phyloP scores from a whole-genome alignment of 306 rosid species.

The Citrullus colocynthis region DNA sequence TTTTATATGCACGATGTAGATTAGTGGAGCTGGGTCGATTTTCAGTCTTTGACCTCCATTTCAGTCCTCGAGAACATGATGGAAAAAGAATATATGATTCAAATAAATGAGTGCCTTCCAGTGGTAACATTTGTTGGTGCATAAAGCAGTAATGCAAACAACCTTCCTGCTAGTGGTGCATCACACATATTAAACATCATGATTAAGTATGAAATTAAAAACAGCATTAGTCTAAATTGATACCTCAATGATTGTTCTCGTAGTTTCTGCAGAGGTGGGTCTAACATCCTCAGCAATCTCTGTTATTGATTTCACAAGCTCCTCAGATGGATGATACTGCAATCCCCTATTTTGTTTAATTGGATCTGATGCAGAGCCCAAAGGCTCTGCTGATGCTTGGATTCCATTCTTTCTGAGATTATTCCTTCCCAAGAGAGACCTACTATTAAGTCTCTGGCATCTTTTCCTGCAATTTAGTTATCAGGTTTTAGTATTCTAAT shows the following conservation, averaged over 20 bases:
- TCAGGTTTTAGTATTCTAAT: conserved; percentile 11
- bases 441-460: conserved; percentile 23
- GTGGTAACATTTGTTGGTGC: neutral
- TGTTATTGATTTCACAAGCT: conserved; percentile 30
- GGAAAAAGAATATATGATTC: neutral
- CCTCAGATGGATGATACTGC: conserved; percentile 89
- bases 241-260: conserved; percentile 90
- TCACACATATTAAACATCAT: neutral
- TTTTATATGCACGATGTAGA: neutral
- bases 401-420: conserved; percentile 37
- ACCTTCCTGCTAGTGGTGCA: neutral
- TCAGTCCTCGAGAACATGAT: neutral
- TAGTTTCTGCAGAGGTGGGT: conserved; percentile 68
- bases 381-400: conserved; percentile 47
- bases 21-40: neutral
- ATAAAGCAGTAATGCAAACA: neutral
- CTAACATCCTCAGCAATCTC: conserved; percentile 43
- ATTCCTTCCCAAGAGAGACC: conserved; percentile 31
- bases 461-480: conserved; percentile 31
- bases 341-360: conserved; percentile 44
- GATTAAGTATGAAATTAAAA: neutral
- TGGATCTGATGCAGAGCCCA: conserved; percentile 67
- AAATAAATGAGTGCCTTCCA: neutral
- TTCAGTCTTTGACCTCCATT: neutral
- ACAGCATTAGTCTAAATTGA: neutral